Evolutionary conservation across 2,329 filamentous ascomycete genomes (phyloP).

Genomic region (Aureobasidium sp.): DNA sequence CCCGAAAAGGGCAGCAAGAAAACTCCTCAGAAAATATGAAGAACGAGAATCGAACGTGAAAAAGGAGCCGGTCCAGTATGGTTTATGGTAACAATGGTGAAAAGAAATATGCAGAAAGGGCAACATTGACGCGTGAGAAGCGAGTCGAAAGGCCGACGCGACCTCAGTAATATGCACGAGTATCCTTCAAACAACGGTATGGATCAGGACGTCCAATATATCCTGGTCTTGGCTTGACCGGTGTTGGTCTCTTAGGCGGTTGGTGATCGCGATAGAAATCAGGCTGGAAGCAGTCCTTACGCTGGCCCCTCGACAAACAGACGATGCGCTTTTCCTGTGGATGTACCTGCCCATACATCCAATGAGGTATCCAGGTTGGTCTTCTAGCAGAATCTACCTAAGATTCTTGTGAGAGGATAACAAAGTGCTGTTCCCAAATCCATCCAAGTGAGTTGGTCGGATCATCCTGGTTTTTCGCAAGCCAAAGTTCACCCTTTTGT

Average conservation of each 20-base stretch:
- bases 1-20: not conserved
- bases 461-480: slow-evolving; percentile 96
- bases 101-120: not conserved
- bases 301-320: not conserved
- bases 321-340: not conserved
- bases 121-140: not conserved
- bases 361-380: not conserved
- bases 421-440: slow-evolving; percentile 99
- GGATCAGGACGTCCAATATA: not conserved
- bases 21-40: not conserved
- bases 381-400: slow-evolving; percentile 1
- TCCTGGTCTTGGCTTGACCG: not conserved
- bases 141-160: not conserved
- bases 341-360: not conserved
- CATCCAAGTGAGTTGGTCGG: slow-evolving; percentile 70
- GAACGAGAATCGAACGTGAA: not conserved
- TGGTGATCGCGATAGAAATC: not conserved
- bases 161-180: not conserved
- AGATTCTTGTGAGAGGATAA: slow-evolving; percentile 15
- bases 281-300: not conserved
- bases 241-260: not conserved
- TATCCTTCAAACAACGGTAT: not conserved
- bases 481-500: slow-evolving; percentile 95
- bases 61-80: not conserved
- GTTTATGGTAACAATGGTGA: slow-evolving; percentile 1